These are phyloP conservation scores for Elaeagnus macrophylla DNA, from an alignment of 306 rosid genomes.

Conservation along the genomic window DNA sequence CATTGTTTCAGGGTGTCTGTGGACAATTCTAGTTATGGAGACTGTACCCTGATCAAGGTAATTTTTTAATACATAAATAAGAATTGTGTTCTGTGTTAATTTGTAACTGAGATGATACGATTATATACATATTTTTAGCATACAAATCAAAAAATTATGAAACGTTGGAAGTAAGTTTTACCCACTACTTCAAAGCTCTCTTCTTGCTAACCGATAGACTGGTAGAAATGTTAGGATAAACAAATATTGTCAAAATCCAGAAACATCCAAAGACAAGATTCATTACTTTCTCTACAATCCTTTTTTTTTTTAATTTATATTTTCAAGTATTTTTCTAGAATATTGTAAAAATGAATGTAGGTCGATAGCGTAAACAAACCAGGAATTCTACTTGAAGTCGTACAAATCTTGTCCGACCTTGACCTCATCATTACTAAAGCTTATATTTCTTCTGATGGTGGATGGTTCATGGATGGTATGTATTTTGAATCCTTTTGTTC, in stretches of 20 bases:
- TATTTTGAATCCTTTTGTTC: background rate
- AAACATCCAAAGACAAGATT: too few relatives aligned
- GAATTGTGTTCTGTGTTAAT: background rate
- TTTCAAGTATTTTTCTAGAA: conserved; percentile 7
- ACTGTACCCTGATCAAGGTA: conserved; percentile 67
- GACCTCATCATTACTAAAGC: conserved; percentile 77
- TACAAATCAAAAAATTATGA: background rate
- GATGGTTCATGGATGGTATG: conserved; percentile 92
- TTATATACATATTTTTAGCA: background rate
- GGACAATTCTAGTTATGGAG: conserved; percentile 52
- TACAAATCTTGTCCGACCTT: conserved; percentile 67
- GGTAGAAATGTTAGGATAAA: too few relatives aligned
- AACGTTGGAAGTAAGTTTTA: too few relatives aligned
- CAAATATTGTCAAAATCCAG: too few relatives aligned
- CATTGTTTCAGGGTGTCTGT: conserved; percentile 58
- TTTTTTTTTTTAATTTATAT: conserved; percentile 3
- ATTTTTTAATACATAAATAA: conserved; percentile 11
- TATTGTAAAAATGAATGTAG: conserved; percentile 22
- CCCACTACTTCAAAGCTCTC: too few relatives aligned
- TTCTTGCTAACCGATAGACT: too few relatives aligned
- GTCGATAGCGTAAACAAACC: conserved; percentile 76
- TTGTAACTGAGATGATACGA: background rate
- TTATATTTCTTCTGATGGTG: conserved; percentile 76
- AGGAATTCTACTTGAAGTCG: conserved; percentile 78
- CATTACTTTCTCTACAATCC: background rate